Evolutionary conservation across 2,329 filamentous ascomycete genomes (phyloP), one percentile per base, ranked within the genome.

Genomic region (Clonostachys sp.): DNA sequence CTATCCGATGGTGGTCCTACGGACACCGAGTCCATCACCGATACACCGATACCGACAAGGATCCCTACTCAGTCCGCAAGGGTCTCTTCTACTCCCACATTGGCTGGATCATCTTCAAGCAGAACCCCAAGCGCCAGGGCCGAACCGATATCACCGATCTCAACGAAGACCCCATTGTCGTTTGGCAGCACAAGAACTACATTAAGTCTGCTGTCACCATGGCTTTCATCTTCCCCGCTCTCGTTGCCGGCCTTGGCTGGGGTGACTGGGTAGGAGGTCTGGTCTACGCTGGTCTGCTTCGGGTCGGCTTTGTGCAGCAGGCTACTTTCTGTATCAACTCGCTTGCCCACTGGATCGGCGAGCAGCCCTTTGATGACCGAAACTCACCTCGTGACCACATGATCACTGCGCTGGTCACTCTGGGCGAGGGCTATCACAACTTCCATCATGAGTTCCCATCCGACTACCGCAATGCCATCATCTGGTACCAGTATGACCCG

Each of bases 371-470:
- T 65, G 89, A 95, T 59, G 90, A 95, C 78, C 87, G 89, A 70
- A 92, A 95, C 81, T 91, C 87, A 51, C 90, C 89, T 53, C 86
- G 90, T 65, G 89, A 95, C 61, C 89, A 95, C 70, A 79, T 92
- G 63, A 82, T 95, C 69, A 95, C 89, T 39, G 89, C 89, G 41
- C 72, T 95, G 16, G 84, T 90, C 57, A 95, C 89, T 40, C 84
- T 95, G 17, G 89, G 89, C 44, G 89, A 91, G 71, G 89, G 89
- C 34, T 95, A 95, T 74, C 89, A 95, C 80, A 95, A 95, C 79
- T 95, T 95, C 79, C 89, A 95, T 73, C 89, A 95, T 77, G 89
- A 95, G 68, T 95, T 95, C 72, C 90, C 90, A 47, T 92, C 88
- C 12, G 89, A 95, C 68, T 95, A 94, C 81, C 88, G 89, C 65